These are phyloP conservation scores for Picea glauca DNA, from an alignment of 75 land plant species.

Conservation along the genomic window DNA sequence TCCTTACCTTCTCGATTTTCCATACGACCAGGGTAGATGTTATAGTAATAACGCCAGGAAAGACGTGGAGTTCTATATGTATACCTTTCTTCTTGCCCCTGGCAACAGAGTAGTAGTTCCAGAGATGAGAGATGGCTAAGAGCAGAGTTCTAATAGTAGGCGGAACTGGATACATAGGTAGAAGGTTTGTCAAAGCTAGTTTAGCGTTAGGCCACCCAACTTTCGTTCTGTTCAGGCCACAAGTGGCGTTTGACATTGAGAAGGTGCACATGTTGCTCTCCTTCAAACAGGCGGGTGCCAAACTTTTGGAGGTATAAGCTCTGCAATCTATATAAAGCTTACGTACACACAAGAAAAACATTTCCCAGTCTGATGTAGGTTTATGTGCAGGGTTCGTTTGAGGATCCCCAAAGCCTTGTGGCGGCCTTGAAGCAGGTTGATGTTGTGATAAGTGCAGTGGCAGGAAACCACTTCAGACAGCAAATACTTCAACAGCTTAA, in stretches of 20 bases:
- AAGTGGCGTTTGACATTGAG: conserved; percentile 40
- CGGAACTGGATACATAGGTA: conserved; percentile 55
- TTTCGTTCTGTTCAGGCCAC: conserved; percentile 35
- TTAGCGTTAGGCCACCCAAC: conserved; percentile 37
- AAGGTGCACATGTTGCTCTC: conserved; percentile 40
- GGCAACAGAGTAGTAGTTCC: too few species aligned
- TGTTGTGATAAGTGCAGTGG: conserved; percentile 57
- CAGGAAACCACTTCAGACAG: conserved; percentile 44
- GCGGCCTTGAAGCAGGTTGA: conserved; percentile 46
- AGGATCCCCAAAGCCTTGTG: conserved; percentile 43
- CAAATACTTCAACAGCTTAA: conserved; percentile 53
- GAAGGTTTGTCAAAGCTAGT: conserved; percentile 50
- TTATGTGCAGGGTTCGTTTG: conserved; percentile 26
- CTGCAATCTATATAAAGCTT: too few species aligned
- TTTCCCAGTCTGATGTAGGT: too few species aligned
- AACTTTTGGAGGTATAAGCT: conserved; percentile 19
- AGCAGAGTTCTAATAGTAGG: conserved; percentile 58
- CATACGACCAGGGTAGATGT: too few species aligned
- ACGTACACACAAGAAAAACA: too few species aligned
- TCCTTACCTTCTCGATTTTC: too few species aligned
- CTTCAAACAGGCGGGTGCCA: conserved; percentile 45
- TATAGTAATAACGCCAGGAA: too few species aligned
- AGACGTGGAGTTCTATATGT: too few species aligned
- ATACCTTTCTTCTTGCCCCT: too few species aligned
- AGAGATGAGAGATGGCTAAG: too few species aligned